Base-by-base conservation (phyloP, 139 green algal genomes). In the Chlamydomonas incerta region DNA sequence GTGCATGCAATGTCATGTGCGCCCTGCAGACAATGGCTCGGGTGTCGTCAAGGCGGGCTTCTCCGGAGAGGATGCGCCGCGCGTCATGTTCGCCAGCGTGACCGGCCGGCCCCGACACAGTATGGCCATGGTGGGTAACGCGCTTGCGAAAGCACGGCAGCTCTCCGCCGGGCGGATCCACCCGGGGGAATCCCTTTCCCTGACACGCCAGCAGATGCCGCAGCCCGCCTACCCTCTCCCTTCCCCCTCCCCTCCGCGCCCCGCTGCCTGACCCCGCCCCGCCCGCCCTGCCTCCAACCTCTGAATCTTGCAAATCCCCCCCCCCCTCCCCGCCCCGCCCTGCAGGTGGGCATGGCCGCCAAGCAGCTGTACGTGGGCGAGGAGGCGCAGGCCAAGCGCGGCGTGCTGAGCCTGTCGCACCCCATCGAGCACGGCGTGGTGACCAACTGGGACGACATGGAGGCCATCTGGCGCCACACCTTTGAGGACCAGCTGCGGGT, bases 401-500 rank as follows among this genome's bases (percentile, higher is more conserved):
- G 97, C 76, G 98, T 99, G 67, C 92, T 99, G 28, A 90, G 93
- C 23, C 89, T 99, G 41, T 97, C 97, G 83, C 98, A 99, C 86
- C 97, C 97, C 65, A 98, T 99, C 66, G 93, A 95, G 75, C 95
- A 98, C 81, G 95, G 96, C 71, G 96, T 99, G 52, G 97, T 99
- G 57, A 98, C 93, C 52, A 96, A 99, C 93, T 99, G 97, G 97
- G 95, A 98, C 75, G 97, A 98, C 90, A 98, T 98, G 89, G 96
- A 98, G 92, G 96, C 98, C 88, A 96, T 99, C 82, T 99, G 96
- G 97, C 95, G 98, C 82, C 95, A 99, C 92, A 99, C 97, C 50
- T 99, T 99, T 75, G 98, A 98, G 93, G 98, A 99, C 81, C 94
- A 99, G 94, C 94, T 99, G 67, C 93, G 96, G 41, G 94, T 99